A percentile compares a stretch with the other conserved stretches of the same genome.
These are phyloP conservation scores for Globisporangium emineosum DNA, from an alignment of 352 stramenopile species.

Conservation along the genomic window DNA sequence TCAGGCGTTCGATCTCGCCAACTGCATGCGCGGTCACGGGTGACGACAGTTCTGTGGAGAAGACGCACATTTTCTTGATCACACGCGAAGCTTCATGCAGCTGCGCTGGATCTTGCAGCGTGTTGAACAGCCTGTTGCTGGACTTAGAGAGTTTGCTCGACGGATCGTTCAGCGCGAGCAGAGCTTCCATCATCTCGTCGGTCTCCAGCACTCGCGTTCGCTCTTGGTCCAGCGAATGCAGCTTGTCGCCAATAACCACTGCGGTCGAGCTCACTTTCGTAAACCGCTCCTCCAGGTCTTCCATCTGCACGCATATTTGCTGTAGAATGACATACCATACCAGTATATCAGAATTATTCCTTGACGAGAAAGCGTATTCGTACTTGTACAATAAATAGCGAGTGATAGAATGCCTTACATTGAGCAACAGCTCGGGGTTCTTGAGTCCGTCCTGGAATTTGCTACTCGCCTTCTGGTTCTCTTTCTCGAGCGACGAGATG, in stretches of 20 bases:
- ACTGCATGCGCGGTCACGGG: slow-evolving; percentile 53
- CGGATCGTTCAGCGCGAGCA: slow-evolving; percentile 70
- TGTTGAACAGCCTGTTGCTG: slow-evolving; percentile 64
- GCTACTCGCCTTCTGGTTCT: slow-evolving; percentile 48
- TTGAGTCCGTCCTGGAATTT: slow-evolving; percentile 66
- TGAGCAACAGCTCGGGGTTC: slow-evolving; percentile 56
- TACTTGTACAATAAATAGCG: no score
- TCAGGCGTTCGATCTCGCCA: slow-evolving; percentile 67
- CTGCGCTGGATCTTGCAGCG: slow-evolving; percentile 62
- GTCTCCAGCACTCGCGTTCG: slow-evolving; percentile 66
- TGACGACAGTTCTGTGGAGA: slow-evolving; percentile 69
- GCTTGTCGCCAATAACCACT: slow-evolving; percentile 65
- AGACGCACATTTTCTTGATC: slow-evolving; percentile 72
- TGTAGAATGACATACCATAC: slow-evolving; percentile 30
- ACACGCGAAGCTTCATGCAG: slow-evolving; percentile 64
- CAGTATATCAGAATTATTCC: no score
- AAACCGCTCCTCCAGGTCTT: slow-evolving; percentile 82
- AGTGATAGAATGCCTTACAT: slow-evolving; percentile 22
- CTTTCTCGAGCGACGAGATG: slow-evolving; percentile 59
- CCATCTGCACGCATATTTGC: slow-evolving; percentile 75
- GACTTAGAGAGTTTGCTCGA: slow-evolving; percentile 48
- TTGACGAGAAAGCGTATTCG: not conserved
- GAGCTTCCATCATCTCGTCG: slow-evolving; percentile 72
- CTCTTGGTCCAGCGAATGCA: slow-evolving; percentile 64
- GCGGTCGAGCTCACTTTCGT: slow-evolving; percentile 84